Base-by-base conservation (phyloP, 306 rosid genomes). In the Cicer chorassanicum region DNA sequence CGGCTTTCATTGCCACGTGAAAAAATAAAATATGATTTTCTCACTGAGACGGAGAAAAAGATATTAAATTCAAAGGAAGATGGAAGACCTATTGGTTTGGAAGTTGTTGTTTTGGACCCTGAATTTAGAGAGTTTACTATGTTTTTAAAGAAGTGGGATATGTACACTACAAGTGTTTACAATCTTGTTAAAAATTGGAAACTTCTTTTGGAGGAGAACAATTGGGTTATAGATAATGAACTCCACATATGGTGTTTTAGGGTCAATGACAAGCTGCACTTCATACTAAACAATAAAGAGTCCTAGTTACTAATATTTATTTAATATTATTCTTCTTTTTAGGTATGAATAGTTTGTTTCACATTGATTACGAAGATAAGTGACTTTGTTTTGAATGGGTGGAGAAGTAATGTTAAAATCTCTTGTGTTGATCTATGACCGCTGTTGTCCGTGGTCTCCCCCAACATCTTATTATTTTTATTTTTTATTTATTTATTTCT, bases 171-270 rank as follows among this genome's bases (percentile, higher is more conserved):
- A 53, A 2, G 21, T 61, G 5, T n/a, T 62, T 62, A 13, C 45
- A 62, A n/a, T 62, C 46, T 62, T 12, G 9, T 38, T 15, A n/a
- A n/a, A 7, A 53, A 7, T 10, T 62, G 67, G 67, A 62, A 62
- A 6, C 13, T 0, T 62, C 11, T 62, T 38, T 38, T n/a, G 11
- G 7, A n/a, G 12, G 1, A 7, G 8, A 62, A 62, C 6, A 38
- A 6, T 0, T 38, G 43, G 46, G 4, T 0, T 6, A 12, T 1
- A 39, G 0, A 14, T 6, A 9, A 13, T 11, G 45, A n/a, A 34
- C 43, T 62, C 12, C 1, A 38, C 3, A 62, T 62, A 1, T 62
- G 67, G 67, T 38, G 46, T n/a, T 62, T 62, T 13, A 62, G 67
- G 1, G 45, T 62, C 21, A n/a, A 62, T n/a, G 21, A 4, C 10